Base-by-base conservation (phyloP, 1,284 basidiomycete genomes). In the Somion occarium region DNA sequence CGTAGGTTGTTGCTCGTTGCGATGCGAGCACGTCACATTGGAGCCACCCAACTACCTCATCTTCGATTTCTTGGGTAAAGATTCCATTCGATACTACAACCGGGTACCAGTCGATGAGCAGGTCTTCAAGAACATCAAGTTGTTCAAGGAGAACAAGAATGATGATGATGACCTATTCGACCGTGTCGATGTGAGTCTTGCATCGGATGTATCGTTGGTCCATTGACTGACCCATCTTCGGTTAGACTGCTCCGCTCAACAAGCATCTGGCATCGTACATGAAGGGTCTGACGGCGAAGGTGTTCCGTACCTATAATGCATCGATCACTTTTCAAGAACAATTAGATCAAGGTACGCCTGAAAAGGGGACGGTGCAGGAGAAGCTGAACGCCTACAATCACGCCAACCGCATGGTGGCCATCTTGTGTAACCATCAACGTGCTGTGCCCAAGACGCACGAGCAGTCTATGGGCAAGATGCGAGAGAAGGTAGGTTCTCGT, bases 281-380 rank as follows among this genome's bases (percentile, higher is more conserved):
- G 94, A 91, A 93, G 59, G 95, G 95, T 15, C 78, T 98, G 22
- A 95, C 94, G 1, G 94, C 94, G 50, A 98, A 98, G 69, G 94
- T 98, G 20, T 98, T 98, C 79, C 94, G 94, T 92, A 98, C 94
- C 51, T 98, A 91, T 73, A 98, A 98, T 64, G 94, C 94, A 15
- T 98, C 94, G 24, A 85, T 83, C 69, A 96, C 94, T 1, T 96
- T 98, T 76, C 92, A 97, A 65, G 73, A 88, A 46, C 85, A 96
- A 59, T 74, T 98, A 52, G 88, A 93, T 60, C 74, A 84, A 53
- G 82, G 83, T 56, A 86, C 82, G 2, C 84, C 91, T 1, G 74
- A 77, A 59, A 75, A 84, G 58, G 85, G 82, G 1, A 85, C 88
- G 0, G 75, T 93, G 7, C 89, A 93, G 59, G 93, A 98, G 73